phyloP scores from a whole-genome alignment of 2,329 filamentous ascomycete genomes.

The Aspergillus jensenii region DNA sequence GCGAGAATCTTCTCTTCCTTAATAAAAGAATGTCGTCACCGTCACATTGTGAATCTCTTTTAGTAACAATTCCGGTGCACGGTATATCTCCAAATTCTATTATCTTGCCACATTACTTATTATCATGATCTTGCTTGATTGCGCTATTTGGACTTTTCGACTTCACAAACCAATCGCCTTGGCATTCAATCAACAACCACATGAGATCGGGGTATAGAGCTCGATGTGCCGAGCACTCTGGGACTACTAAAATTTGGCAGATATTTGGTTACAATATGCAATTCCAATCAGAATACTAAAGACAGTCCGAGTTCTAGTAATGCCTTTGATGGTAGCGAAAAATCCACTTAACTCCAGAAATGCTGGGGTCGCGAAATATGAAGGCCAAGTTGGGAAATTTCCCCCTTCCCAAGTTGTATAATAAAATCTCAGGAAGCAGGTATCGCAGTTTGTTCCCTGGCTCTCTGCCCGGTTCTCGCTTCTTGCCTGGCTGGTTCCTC shows the following conservation, averaged over 20 bases:
- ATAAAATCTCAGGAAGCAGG: constrained; percentile 5
- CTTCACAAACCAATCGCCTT: not conserved
- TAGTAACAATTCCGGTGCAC: not conserved
- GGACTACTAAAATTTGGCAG: not conserved
- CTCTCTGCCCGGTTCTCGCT: constrained; percentile 30
- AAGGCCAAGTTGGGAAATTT: no score
- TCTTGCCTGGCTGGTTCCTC: constrained; percentile 31
- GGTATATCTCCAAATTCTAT: not conserved
- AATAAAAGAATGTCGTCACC: not conserved
- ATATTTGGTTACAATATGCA: not conserved
- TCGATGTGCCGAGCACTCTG: not conserved
- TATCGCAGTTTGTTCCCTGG: constrained; percentile 19
- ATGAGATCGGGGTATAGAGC: not conserved
- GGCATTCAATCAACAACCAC: not conserved
- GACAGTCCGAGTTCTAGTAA: not conserved
- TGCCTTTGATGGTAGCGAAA: not conserved
- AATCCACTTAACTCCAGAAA: not conserved
- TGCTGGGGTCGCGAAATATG: not conserved
- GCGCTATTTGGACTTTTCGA: not conserved
- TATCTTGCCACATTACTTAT: not conserved
- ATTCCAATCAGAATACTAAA: not conserved
- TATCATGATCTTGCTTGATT: not conserved
- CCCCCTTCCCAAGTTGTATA: not conserved
- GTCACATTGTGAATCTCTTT: not conserved
- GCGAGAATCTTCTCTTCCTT: not conserved